Conservation (phyloP, 2,329 filamentous ascomycete species). For the Aspergillus neoniger region DNA sequence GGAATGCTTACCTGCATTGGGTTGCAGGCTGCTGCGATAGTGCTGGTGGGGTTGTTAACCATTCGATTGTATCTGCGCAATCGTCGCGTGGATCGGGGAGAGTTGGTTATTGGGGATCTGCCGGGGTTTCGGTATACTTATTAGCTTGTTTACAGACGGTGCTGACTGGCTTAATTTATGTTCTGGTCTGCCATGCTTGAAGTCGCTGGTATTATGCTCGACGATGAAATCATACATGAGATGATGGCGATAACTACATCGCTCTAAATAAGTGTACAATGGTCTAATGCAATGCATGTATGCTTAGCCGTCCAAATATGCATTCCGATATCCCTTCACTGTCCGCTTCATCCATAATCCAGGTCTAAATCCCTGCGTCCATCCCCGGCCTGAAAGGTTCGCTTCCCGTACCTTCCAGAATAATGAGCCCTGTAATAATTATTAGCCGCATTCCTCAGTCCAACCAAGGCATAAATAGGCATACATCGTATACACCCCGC, state of each 20-base stretch:
- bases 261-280: too few species aligned
- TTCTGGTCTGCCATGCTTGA: not conserved
- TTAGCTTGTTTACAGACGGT: not conserved
- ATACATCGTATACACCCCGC: slow-evolving; percentile 42
- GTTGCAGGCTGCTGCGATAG: slow-evolving; percentile 22
- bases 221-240: too few species aligned
- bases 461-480: not conserved
- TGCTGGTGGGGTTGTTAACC: slow-evolving; percentile 27
- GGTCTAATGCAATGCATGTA: not conserved
- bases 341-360: not conserved
- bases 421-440: slow-evolving; percentile 8
- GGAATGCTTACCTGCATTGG: slow-evolving; percentile 20
- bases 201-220: too few species aligned
- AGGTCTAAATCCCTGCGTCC: slow-evolving; percentile 11
- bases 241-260: too few species aligned
- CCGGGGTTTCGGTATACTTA: slow-evolving; percentile 38
- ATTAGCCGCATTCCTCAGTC: not conserved
- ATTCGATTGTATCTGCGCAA: slow-evolving; percentile 35
- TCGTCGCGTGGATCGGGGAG: slow-evolving; percentile 34
- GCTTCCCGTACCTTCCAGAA: slow-evolving; percentile 14
- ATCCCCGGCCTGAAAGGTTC: not conserved
- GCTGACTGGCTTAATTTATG: not conserved
- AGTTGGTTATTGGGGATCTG: slow-evolving; percentile 37
- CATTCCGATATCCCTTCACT: not conserved
- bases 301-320: not conserved